Evolutionary conservation across 2,329 filamentous ascomycete species (phyloP), one percentile per base, ranked within the genome.

Genomic region (Penicillium sp.): DNA sequence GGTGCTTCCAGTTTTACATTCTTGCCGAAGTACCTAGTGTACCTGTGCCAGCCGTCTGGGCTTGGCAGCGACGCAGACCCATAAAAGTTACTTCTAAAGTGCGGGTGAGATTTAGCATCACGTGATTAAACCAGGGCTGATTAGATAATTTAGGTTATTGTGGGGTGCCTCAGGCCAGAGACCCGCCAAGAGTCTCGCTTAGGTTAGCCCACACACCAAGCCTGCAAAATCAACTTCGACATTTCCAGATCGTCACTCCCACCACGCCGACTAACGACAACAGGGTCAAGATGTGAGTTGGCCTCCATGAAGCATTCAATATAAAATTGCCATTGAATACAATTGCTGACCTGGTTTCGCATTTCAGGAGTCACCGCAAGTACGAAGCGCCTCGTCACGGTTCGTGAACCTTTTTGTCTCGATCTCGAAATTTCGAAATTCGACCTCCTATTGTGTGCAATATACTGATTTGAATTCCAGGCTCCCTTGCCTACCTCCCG

Each of bases 311-410:
- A 41, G 41, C 27, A 52, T 43, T 36, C 38, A n/a, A 36, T 38
- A 37, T 44, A 54, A 41, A 30, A 19, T 34, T 22, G 41, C 35
- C 22, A 36, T 40, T 41, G 38, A 53, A 56, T 41, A 35, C 46
- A 56, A 60, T 65, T 52, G 53, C 64, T 70, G 53, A 71, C 56
- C 44, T 46, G 27, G 33, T 34, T 60, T 51, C 46, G 50, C 50
- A 45, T 52, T 61, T 25, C 54, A 76, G 73, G 74, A 75, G 72
- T 73, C 82, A 84, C 78, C 76, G 80, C 69, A 84, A 84, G 77
- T 84, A 80, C 77, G 83, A 95, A 84, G 91, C 91, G 75, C 91
- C 91, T 74, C 88, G 92, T 76, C 92, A 97, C 81, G 93, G 92
- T 78, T 90, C 86, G 75, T 81, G 93, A 74, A 84, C 83, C 64